Evolutionary conservation across 2,329 filamentous ascomycete genomes (phyloP), one percentile per base, ranked within the genome.

Genomic region (Alternaria hordeiaustralica): DNA sequence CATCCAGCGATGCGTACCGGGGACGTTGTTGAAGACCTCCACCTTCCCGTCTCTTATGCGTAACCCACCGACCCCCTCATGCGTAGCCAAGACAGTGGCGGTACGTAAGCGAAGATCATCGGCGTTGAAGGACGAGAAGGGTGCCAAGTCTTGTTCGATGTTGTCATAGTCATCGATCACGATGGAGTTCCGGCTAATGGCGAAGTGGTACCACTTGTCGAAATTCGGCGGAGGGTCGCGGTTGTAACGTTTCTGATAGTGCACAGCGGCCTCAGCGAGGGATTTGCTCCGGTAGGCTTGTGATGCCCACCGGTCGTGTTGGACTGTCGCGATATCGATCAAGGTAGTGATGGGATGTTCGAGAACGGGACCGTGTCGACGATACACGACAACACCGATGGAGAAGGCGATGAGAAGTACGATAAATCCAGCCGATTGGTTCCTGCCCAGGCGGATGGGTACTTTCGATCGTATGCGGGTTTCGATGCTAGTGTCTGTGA

Each of bases 131-230:
- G 84, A 82, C 50, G 83, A 85, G 67, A 89, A 89, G 1, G 87
- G 87, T 8, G 85, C 76, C 9, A 89, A 73, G 67, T 89, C 86
- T 21, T 84, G 73, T 64, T 88, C 77, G 15, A 90, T 88, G 66
- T 85, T 86, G 75, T 89, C 86, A 64, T 85, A 89, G 65, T 88
- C 86, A 64, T 90, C 87, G 53, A 89, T 85, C 9, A 89, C 76
- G 5, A 84, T 72, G 1, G 86, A 86, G 13, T 82, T 84, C 43
- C 83, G 83, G 7, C 76, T 82, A 6, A 79, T 83, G 2, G 88
- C 87, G 72, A 84, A 89, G 41, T 83, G 74, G 69, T 87, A 89
- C 88, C 87, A 89, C 61, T 83, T 79, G 65, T 89, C 85, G 66
- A 89, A 90, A 12, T 84, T 84, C 10, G 87, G 87, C 25, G 88